Evolutionary conservation across 2,329 filamentous ascomycete genomes (phyloP).

Genomic region (Colletotrichum navitas): DNA sequence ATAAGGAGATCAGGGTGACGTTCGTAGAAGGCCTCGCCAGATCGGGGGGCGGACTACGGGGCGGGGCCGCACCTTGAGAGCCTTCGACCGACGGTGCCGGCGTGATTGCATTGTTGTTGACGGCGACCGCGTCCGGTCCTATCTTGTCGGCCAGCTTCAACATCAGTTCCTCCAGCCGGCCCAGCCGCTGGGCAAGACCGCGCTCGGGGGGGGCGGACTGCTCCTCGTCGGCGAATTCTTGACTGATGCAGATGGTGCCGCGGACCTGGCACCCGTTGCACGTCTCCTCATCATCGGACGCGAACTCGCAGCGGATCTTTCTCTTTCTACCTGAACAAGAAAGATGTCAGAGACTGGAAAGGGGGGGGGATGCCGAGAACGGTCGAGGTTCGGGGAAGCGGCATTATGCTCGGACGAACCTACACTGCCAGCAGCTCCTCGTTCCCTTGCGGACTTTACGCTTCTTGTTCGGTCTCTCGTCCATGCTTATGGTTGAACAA

Average conservation of each 20-base stretch:
- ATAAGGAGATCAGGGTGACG: conserved; percentile 41
- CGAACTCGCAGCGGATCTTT: conserved; percentile 65
- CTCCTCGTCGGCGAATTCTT: conserved; percentile 58
- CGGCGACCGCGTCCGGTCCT: conserved; percentile 2
- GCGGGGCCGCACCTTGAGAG: conserved; percentile 54
- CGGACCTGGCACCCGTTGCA: conserved; percentile 62
- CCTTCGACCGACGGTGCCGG: conserved; percentile 47
- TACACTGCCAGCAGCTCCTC: conserved; percentile 70
- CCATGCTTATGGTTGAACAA: conserved; percentile 13
- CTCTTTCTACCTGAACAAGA: conserved; percentile 50
- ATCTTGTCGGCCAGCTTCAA: conserved; percentile 54
- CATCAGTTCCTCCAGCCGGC: conserved; percentile 61
- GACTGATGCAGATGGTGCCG: conserved; percentile 59
- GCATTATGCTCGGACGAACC: conserved; percentile 45
- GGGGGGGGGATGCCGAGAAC: not conserved
- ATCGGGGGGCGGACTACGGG: conserved; percentile 47
- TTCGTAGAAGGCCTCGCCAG: conserved; percentile 38
- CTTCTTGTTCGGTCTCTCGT: conserved; percentile 47
- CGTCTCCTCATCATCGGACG: conserved; percentile 51
- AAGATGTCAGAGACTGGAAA: conserved; percentile 1
- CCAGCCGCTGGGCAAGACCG: conserved; percentile 58
- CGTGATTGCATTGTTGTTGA: conserved; percentile 23
- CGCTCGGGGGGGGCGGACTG: conserved; percentile 49
- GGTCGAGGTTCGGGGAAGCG: not conserved
- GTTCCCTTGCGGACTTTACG: conserved; percentile 67